Base-by-base conservation (phyloP, 208 protist species). In the Acanthamoeba triangularis region DNA sequence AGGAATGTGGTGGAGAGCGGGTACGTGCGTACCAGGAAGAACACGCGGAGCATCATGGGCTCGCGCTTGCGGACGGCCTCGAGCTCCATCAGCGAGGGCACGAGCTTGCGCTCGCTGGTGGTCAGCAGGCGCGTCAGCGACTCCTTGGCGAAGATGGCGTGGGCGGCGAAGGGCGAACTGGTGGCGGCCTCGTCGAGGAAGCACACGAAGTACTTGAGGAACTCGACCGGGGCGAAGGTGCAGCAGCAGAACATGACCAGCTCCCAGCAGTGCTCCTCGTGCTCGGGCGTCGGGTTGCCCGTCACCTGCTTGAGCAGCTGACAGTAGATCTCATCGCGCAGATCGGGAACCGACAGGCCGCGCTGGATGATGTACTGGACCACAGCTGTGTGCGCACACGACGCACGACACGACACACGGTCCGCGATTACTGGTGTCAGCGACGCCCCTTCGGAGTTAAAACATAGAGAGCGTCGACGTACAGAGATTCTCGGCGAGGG, bases 61-160 rank as follows among this genome's bases (percentile, higher is more conserved):
- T 94, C 91, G 20, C 63, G 63, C 56, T 94, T 94, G 23, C 56
- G 69, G 91, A 94, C 65, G 54, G 91, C 91, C 74, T 94, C 72
- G 35, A 94, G 69, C 49, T 94, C 91, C 91, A 94, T 94, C 67
- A 87, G 69, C 10, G 91, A 94, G 18, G 91, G 91, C 44, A 85
- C 74, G 5, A 63, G 33, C 91, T 94, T 94, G 69, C 91, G 63
- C 37, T 56, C 52, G 91, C 67, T 52, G 14, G 63, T 94, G 13
- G 69, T 94, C 20, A 61, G 30, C 35, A 63, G 30, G 7, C 91
- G 65, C 65, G 25, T 47, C 23, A 94, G 52, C 30, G 91, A 94
- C 13, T 76, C 63, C 87, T 78, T 88, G 52, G 80, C 80, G 52
- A 88, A 88, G 47, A 8, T 65, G 47, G 80, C 80, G 30, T 88